Percentiles rank a stretch among this genome's conserved stretches.
phyloP scores from a whole-genome alignment of 805 yeast genomes.

The Torulaspora indica region DNA sequence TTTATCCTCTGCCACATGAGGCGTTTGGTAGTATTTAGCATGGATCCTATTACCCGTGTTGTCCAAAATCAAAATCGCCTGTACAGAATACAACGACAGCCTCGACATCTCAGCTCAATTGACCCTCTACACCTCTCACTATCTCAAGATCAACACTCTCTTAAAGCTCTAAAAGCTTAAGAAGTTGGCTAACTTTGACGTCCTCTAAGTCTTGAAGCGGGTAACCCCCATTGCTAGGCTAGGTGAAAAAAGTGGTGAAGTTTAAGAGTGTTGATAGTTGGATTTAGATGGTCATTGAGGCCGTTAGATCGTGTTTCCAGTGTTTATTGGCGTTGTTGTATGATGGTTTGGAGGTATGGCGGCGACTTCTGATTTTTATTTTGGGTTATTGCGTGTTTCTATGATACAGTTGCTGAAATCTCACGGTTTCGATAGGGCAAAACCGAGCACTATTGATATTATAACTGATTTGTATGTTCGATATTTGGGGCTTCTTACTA shows the following conservation, averaged over 20 bases:
- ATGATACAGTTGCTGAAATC: slow-evolving; percentile 60
- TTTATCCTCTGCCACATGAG: slow-evolving; percentile 41
- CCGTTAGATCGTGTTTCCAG: neutral
- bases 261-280: neutral
- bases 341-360: slow-evolving; percentile 15
- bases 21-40: slow-evolving; percentile 77
- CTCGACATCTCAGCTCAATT: slow-evolving; percentile 31
- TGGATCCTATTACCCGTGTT: slow-evolving; percentile 72
- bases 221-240: neutral
- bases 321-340: neutral
- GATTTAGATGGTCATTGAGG: neutral
- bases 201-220: neutral
- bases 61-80: slow-evolving; percentile 77
- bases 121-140: neutral
- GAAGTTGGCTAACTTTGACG: slow-evolving; percentile 4
- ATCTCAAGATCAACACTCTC: neutral
- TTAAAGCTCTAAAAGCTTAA: neutral
- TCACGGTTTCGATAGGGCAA: slow-evolving; percentile 76
- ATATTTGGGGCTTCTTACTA: slow-evolving; percentile 51
- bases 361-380: slow-evolving; percentile 41
- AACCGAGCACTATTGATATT: slow-evolving; percentile 65
- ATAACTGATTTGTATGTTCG: slow-evolving; percentile 72
- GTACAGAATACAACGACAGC: slow-evolving; percentile 71
- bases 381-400: slow-evolving; percentile 45
- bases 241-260: slow-evolving; percentile 1